Percentiles rank a stretch among this genome's conserved stretches.
phyloP scores from a whole-genome alignment of 805 yeast genomes.

The Kodamaea sagamina region DNA sequence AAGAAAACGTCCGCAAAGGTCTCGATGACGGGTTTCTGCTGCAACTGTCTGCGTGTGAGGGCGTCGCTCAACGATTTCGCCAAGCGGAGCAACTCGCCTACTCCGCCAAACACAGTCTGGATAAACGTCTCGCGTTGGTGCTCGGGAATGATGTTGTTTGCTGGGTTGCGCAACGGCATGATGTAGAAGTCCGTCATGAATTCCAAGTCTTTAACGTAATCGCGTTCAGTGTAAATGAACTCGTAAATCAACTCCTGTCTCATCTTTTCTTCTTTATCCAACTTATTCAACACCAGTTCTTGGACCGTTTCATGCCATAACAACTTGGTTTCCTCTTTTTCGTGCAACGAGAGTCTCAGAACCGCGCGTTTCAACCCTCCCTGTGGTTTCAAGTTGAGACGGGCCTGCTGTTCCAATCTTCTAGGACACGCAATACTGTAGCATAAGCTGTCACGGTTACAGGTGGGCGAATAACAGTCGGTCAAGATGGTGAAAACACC shows the following conservation, averaged over 20 bases:
- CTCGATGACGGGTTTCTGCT: constrained; percentile 77
- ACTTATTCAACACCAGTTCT: constrained; percentile 68
- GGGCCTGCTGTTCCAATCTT: constrained; percentile 91
- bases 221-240: constrained; percentile 89
- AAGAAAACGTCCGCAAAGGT: constrained; percentile 85
- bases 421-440: constrained; percentile 97
- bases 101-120: constrained; percentile 87
- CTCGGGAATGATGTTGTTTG: constrained; percentile 76
- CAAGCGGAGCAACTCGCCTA: constrained; percentile 80
- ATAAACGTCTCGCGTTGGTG: constrained; percentile 88
- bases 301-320: constrained; percentile 95
- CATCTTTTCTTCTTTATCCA: constrained; percentile 83
- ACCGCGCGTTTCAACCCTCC: constrained; percentile 82
- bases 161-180: constrained; percentile 79
- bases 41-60: constrained; percentile 78
- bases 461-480: constrained; percentile 96
- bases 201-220: constrained; percentile 92
- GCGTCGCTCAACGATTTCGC: constrained; percentile 88
- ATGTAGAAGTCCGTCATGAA: constrained; percentile 92
- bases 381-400: constrained; percentile 83
- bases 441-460: constrained; percentile 83
- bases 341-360: constrained; percentile 65
- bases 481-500: constrained; percentile 93
- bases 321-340: constrained; percentile 71
- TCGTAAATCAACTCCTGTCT: constrained; percentile 96